These are phyloP conservation scores for Colletotrichum spinosum DNA, from an alignment of 2,329 filamentous ascomycete genomes.

Conservation along the genomic window DNA sequence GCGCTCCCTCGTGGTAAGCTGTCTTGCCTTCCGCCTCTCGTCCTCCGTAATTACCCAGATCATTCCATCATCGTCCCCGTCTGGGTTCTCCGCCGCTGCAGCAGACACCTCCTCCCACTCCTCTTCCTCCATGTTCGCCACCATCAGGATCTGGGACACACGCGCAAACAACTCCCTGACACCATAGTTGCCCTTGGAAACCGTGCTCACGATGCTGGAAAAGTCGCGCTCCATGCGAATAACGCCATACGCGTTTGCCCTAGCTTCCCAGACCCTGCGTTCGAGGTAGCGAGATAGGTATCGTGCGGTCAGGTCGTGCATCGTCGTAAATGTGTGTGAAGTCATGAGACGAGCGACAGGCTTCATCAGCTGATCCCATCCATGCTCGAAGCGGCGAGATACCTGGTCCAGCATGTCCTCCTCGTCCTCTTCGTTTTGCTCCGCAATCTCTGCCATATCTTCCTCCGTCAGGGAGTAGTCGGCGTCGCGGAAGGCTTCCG, in stretches of 20 bases:
- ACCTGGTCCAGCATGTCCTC: constrained; percentile 74
- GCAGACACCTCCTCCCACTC: constrained; percentile 84
- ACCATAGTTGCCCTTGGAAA: constrained; percentile 78
- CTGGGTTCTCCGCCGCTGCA: constrained; percentile 41
- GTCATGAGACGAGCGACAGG: constrained; percentile 90
- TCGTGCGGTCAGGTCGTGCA: constrained; percentile 78
- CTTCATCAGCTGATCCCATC: constrained; percentile 87
- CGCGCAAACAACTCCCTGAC: constrained; percentile 82
- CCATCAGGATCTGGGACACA: constrained; percentile 83
- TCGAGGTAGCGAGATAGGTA: constrained; percentile 85
- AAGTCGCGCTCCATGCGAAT: constrained; percentile 88
- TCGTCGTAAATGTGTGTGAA: constrained; percentile 76
- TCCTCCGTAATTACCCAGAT: constrained; percentile 78
- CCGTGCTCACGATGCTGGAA: constrained; percentile 76
- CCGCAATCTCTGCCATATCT: constrained; percentile 67
- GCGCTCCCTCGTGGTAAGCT: constrained; percentile 57
- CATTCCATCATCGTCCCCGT: constrained; percentile 70
- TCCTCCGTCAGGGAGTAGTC: constrained; percentile 82
- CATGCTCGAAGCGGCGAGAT: constrained; percentile 81
- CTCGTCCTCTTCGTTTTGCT: constrained; percentile 65
- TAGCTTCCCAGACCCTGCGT: constrained; percentile 85
- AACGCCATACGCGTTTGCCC: constrained; percentile 84
- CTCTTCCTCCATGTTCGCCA: constrained; percentile 95
- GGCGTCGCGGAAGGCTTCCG: constrained; percentile 90
- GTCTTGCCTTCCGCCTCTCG: constrained; percentile 79